These are phyloP conservation scores for Sodiomyces alkalinus DNA, from an alignment of 2,329 filamentous ascomycete genomes.

Conservation along the genomic window DNA sequence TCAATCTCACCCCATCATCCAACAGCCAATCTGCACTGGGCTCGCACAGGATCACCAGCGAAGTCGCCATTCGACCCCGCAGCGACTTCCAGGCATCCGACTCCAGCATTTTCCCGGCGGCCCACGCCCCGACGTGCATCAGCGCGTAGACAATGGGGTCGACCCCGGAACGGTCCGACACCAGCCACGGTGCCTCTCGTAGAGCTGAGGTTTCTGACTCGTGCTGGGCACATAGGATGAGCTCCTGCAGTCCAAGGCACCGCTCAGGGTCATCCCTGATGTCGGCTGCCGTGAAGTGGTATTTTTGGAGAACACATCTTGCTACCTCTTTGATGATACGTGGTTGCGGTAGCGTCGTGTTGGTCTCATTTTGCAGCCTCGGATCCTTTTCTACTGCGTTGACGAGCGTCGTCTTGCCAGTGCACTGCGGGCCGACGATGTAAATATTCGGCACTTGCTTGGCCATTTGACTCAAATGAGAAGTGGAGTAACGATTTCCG, in stretches of 20 bases:
- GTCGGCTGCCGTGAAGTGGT: conserved; percentile 18
- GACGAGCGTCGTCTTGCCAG: conserved; percentile 28
- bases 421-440: conserved; percentile 27
- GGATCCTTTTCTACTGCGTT: not conserved
- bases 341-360: too few relatives aligned
- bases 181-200: conserved; percentile 13
- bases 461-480: too few relatives aligned
- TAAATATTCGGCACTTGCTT: too few relatives aligned
- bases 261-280: conserved; percentile 13
- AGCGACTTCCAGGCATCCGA: conserved; percentile 1
- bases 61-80: not conserved
- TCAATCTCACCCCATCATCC: not conserved
- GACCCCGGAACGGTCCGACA: conserved; percentile 26
- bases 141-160: conserved; percentile 25
- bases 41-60: not conserved
- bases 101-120: conserved; percentile 11
- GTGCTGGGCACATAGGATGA: conserved; percentile 21
- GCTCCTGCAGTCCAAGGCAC: conserved; percentile 18
- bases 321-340: conserved; percentile 21
- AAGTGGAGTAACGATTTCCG: too few relatives aligned
- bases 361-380: too few relatives aligned
- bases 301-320: conserved; percentile 16
- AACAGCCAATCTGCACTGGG: not conserved
- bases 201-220: conserved; percentile 13
- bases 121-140: conserved; percentile 13